These are phyloP conservation scores for Kodamaea kaohsiungensis DNA, from an alignment of 805 yeast genomes.

Conservation along the genomic window DNA sequence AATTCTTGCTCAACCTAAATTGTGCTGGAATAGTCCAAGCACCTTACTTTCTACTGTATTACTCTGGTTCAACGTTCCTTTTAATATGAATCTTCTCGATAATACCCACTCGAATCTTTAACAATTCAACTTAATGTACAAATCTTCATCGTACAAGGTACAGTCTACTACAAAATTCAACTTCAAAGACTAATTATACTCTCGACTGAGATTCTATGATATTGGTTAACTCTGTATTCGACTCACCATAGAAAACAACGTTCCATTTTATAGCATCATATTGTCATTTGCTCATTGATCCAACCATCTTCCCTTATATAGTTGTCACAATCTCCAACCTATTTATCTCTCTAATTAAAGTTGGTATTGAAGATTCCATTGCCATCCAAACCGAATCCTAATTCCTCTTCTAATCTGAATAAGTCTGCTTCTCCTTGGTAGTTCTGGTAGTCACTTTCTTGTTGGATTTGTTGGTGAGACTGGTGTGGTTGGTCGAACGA, in stretches of 20 bases:
- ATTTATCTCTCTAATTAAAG: slow-evolving; percentile 3
- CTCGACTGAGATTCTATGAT: not conserved
- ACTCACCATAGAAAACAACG: not conserved
- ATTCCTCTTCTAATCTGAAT: slow-evolving; percentile 43
- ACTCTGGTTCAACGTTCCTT: too few relatives aligned
- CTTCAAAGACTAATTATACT: too few relatives aligned
- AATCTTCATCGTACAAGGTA: too few relatives aligned
- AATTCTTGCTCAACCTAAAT: too few relatives aligned
- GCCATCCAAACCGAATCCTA: slow-evolving; percentile 48
- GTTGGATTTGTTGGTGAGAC: slow-evolving; percentile 7
- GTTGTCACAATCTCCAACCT: not conserved
- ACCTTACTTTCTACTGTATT: too few relatives aligned
- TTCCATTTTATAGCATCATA: not conserved
- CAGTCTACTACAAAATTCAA: too few relatives aligned
- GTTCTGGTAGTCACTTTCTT: slow-evolving; percentile 5
- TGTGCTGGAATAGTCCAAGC: too few relatives aligned
- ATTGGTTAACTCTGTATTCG: too few relatives aligned
- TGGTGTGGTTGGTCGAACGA: slow-evolving; percentile 14
- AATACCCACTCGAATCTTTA: too few relatives aligned
- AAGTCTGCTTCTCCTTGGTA: slow-evolving; percentile 23
- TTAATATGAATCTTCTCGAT: too few relatives aligned
- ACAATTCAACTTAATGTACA: too few relatives aligned
- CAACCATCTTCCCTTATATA: not conserved
- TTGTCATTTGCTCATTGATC: not conserved
- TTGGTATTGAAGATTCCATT: slow-evolving; percentile 19